A percentile compares a stretch with the other conserved stretches of the same genome.
Evolutionary conservation across 1,284 basidiomycete species (phyloP).

Genomic region (Lentinula novae-zelandiae): DNA sequence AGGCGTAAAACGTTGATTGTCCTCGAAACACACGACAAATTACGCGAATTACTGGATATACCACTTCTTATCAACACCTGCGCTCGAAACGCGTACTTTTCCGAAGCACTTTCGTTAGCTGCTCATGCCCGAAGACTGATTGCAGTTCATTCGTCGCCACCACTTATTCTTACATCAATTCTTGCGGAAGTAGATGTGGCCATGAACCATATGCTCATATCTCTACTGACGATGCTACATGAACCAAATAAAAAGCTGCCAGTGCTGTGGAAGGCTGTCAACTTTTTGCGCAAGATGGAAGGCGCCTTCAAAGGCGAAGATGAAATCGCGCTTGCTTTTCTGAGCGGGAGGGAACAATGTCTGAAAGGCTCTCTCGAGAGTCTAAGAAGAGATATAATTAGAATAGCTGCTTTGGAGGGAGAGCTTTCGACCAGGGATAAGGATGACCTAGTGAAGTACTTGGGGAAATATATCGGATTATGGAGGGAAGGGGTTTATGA

Average conservation of each 20-base stretch:
- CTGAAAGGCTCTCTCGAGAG: constrained; percentile 35
- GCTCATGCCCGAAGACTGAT: constrained; percentile 54
- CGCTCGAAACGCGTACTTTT: constrained; percentile 86
- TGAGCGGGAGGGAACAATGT: constrained; percentile 39
- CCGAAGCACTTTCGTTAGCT: constrained; percentile 83
- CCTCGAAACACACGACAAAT: constrained; percentile 86
- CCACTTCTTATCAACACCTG: constrained; percentile 90
- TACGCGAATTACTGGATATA: constrained; percentile 87
- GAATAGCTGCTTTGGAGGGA: constrained; percentile 24
- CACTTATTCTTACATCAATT: constrained; percentile 54
- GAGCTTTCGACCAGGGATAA: constrained; percentile 48
- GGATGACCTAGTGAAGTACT: constrained; percentile 72
- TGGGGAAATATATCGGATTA: constrained; percentile 85
- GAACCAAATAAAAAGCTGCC: constrained; percentile 82
- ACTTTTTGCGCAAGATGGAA: constrained; percentile 80
- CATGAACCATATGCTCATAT: constrained; percentile 68
- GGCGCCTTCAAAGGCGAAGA: constrained; percentile 35
- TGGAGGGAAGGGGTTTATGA: constrained; percentile 94
- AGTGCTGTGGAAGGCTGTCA: constrained; percentile 83
- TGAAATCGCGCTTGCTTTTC: constrained; percentile 40
- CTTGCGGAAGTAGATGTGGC: constrained; percentile 74
- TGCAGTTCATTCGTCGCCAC: constrained; percentile 24
- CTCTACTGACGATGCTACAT: constrained; percentile 76
- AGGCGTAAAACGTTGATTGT: constrained; percentile 76
- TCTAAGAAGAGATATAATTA: constrained; percentile 30